Evolutionary conservation across 306 rosid genomes (phyloP).

Genomic region (apple (Malus domestica)): ASM211411v1 NC_041804.1:21495501-21496000

Average conservation of each 20-base stretch:
- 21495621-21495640: not conserved
- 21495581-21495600: not conserved
- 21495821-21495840: not conserved
- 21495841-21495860: too few species aligned
- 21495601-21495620: not conserved
- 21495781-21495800: too few species aligned
- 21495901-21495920: not conserved
- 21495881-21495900: not conserved
- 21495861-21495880: not conserved
- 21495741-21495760: too few species aligned
- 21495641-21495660: not conserved
- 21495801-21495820: not conserved
- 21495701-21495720: not conserved
- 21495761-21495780: too few species aligned
- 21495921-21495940: not conserved
- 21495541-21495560: not conserved
- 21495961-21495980: not conserved
- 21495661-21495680: not conserved
- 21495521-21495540: not conserved
- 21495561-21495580: not conserved
- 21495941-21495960: not conserved
- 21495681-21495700: not conserved
- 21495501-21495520: slow-evolving; percentile 3
- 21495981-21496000: not conserved
- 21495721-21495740: not conserved